Evolutionary conservation across 2,329 filamentous ascomycete genomes (phyloP), one percentile per base, ranked within the genome.

Genomic region (Microascus cirrosus): DNA sequence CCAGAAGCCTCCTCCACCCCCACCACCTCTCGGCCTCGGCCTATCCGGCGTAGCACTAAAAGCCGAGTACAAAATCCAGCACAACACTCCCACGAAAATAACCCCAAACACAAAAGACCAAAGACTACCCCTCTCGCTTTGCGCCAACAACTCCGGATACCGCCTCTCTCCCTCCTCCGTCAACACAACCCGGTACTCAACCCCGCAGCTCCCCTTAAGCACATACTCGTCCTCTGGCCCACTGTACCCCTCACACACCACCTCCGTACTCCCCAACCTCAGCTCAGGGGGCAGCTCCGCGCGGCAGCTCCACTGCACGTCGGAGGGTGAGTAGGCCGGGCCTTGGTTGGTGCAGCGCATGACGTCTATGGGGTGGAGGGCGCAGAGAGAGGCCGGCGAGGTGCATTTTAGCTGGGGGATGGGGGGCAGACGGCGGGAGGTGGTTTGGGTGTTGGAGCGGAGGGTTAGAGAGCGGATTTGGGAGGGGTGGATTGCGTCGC

Each of bases 331-430:
- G 75, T 96, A 96, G 60, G 87, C 87, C 34, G 82, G 77, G 60
- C 93, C 94, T 60, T 87, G 80, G 74, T 97, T 97, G 61, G 81
- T 86, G 79, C 93, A 99, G 66, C 90, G 89, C 86, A 97, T 89
- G 13, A 87, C 76, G 64, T 95, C 88, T 61, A 95, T 74, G 12
- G 15, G 25, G 75, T 93, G 87, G 58, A 93, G 79, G 45, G 79
- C 71, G 75, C 85, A 89, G 59, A 87, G 70, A 57, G 77, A 76
- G 10, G 74, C 78, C 57, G 83, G 79, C 32, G 88, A 90, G 58
- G 87, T 73, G 74, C 93, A 96, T 66, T 77, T 81, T 15, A 96
- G 80, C 74, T 95, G 86, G 0, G 90, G 90, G 53, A 93, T 81
- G 25, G 93, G 75, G 24, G 84, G 67, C 42, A 91, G 82, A 61